Evolutionary conservation across 1,284 basidiomycete species (phyloP), one percentile per base, ranked within the genome.

Genomic region (Apiotrichum sp.): DNA sequence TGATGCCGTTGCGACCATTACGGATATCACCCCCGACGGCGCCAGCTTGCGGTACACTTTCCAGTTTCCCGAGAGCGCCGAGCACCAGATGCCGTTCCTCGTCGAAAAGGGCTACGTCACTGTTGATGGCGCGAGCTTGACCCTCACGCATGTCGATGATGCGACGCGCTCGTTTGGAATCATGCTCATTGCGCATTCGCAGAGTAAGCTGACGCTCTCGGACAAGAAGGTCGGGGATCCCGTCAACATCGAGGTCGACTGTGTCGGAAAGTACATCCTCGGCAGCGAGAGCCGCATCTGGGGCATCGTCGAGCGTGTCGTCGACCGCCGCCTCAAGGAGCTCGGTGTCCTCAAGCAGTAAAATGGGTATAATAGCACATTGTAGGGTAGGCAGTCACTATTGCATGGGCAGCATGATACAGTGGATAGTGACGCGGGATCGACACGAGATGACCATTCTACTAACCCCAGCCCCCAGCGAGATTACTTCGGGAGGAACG

Each of bases 101-200:
- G 89, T 98, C 59, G 85, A 88, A n/a, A 99, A 99, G 75, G 95
- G 95, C 50, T 99, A 93, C 74, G 82, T 98, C 55, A 86, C 93
- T 9, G 84, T 99, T 62, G 95, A 99, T 73, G 95, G 96, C 22
- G 85, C 93, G 2, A 96, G 92, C 2, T 80, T 99, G 47, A 99
- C 95, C 0, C 70, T 99, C 62, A 98, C 93, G 0, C 79, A 80
- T 39, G 90, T 97, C 32, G 79, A 89, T 68, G 89, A 93, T 66
- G 70, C 73, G 11, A 69, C 79, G 49, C 73, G 83, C 7, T 44
- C 49, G n/a, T 96, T 98, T 72, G 86, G 86, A 39, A 83, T 99
- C 60, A 98, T 98, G 89, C 83, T 98, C 59, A 96, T 98, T 75
- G 85, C 85, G 59, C 93, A 98, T 74, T 96, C 92, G 35, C 92